Evolutionary conservation across 768 basidiomycete genomes (phyloP), one percentile per base, ranked within the genome.

Genomic region (Russula compacta): DNA sequence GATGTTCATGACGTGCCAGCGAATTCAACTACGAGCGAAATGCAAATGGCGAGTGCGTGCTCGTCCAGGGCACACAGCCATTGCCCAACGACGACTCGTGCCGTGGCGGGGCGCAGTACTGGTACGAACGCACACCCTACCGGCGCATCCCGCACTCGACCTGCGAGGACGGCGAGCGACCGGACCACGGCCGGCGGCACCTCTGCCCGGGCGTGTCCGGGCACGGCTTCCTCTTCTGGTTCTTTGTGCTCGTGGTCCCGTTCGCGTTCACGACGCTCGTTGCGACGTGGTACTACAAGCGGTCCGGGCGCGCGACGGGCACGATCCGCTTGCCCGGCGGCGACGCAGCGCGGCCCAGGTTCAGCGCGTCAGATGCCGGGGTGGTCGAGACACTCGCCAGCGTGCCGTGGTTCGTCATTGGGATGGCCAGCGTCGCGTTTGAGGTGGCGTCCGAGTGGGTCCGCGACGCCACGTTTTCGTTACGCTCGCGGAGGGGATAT

Each of bases 61-160:
- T 92, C 14, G 83, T 86, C 2, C 74, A 81, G 8, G 92, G 88
- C 11, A 86, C 86, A 0, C 71, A 73, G 4, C 80, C 93, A 0
- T 78, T 88, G 11, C 71, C 80, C 0, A 65, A 76, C 32, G 90
- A 94, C 42, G 79, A 80, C 33, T 77, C 81, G 5, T 93, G 90
- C 68, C 75, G 73, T 21, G 72, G 73, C 56, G 81, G 77, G 19
- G 84, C 84, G 48, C 83, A 87, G 3, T 91, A 79, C 71, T 99
- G 97, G 97, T 98, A 94, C 70, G 93, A 92, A 55, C 85, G 93
- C 32, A 98, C 95, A 0, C 76, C 86, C 5, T 95, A 95, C 70
- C 89, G 94, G 53, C 86, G 91, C 73, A 90, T 98, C 51, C 89
- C 89, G 0, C 89, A 88, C 71, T 95, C 95, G 39, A 82, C 78